Percentiles rank a stretch among this genome's conserved stretches.
These are phyloP conservation scores for Trichocomaceae sp. DNA, from an alignment of 2,329 filamentous ascomycete species.

Conservation along the genomic window DNA sequence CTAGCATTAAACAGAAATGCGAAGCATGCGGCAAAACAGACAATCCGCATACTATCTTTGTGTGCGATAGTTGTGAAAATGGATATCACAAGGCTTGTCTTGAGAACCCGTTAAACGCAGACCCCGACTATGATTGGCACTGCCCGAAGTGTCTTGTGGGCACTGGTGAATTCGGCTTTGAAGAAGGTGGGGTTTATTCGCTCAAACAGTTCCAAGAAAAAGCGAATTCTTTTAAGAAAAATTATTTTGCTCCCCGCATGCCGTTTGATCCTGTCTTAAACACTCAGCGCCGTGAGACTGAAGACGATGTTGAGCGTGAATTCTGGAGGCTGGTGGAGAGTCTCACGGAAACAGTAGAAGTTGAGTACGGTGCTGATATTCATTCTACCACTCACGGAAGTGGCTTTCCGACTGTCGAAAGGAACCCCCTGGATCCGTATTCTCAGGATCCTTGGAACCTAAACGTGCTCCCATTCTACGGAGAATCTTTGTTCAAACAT, in stretches of 20 bases:
- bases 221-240: constrained; percentile 88
- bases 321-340: constrained; percentile 96
- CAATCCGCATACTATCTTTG: constrained; percentile 61
- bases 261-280: constrained; percentile 79
- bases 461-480: constrained; percentile 82
- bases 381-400: constrained; percentile 97
- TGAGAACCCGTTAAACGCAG: constrained; percentile 71
- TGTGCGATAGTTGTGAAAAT: constrained; percentile 88
- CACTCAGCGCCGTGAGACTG: constrained; percentile 71
- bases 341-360: constrained; percentile 90
- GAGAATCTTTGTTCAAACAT: constrained; percentile 88
- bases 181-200: constrained; percentile 93
- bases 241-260: constrained; percentile 87
- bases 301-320: constrained; percentile 92
- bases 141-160: constrained; percentile 92
- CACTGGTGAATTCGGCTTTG: constrained; percentile 93
- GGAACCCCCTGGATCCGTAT: constrained; percentile 78
- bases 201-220: constrained; percentile 94
- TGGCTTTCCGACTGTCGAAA: constrained; percentile 90
- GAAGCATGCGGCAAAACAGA: constrained; percentile 79
- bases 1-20: constrained; percentile 56
- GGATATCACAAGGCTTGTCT: constrained; percentile 83
- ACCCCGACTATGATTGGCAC: constrained; percentile 87
- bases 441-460: constrained; percentile 92
- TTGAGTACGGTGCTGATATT: constrained; percentile 96